Conservation (phyloP, 129 eudicot species). For the Helianthus annuus region HanXRQr2.0-SUNRISE NC_035448.2:108977805-108978304, state of each 20-base stretch:
- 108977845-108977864: background rate
- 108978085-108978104: slow-evolving; percentile 10
- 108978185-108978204: background rate
- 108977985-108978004: background rate
- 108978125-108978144: slow-evolving; percentile 13
- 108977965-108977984: slow-evolving; percentile 23
- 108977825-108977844: background rate
- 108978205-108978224: background rate
- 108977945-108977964: background rate
- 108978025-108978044: slow-evolving; percentile 15
- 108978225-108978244: background rate
- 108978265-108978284: background rate
- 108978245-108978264: background rate
- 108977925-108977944: slow-evolving; percentile 8
- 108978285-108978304: background rate
- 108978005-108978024: background rate
- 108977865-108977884: background rate
- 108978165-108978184: background rate
- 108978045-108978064: slow-evolving; percentile 27
- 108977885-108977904: background rate
- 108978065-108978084: slow-evolving; percentile 24
- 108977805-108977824: background rate
- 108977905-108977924: slow-evolving; percentile 19
- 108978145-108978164: background rate
- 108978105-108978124: background rate